Base-by-base conservation (phyloP, 1,139 yeast species). In the Blastobotrys capitulatus region DNA sequence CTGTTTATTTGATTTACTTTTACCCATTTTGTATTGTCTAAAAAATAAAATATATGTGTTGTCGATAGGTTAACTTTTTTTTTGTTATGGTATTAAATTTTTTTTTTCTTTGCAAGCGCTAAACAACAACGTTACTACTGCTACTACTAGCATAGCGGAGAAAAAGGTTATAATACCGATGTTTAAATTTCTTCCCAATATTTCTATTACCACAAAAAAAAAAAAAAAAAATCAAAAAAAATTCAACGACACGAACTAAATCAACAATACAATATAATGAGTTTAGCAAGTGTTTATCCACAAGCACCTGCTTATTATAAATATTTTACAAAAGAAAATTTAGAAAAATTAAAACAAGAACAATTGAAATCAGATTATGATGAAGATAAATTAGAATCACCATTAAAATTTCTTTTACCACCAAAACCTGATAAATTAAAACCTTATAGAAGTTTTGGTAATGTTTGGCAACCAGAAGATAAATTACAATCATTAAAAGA, bases 281-380 rank as follows among this genome's bases (percentile, higher is more conserved):
- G 68, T 25, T 61, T 72, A 27, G 63, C 92, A 26, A 80, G 94
- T 12, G 75, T 87, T 48, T 88, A 83, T 57, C 96, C 96, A 1
- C 90, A 92, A 1, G 96, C 96, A 2, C 96, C 96, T 9, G 81
- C 83, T 20, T 85, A 77, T 64, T 79, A 79, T 60, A 78, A 80
- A 64, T 77, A 74, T 60, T 87, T 85, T 67, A 85, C 94, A 0
- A 63, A 68, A 6, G 85, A 79, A 50, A 86, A 86, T 58, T 52
- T 78, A 13, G 70, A 63, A 27, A 71, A 70, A 57, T 60, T 72
- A 16, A 62, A 67, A 18, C 66, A 46, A 25, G 50, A 49, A 45
- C 50, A 38, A 46, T 46, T 53, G 49, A 57, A 58, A 46, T 51
- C 51, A 44, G 48, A 48, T 29, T 49, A 41, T 27, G 51, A 56